Base-by-base conservation (phyloP, 768 basidiomycete genomes). In the Boletus reticulatus region DNA sequence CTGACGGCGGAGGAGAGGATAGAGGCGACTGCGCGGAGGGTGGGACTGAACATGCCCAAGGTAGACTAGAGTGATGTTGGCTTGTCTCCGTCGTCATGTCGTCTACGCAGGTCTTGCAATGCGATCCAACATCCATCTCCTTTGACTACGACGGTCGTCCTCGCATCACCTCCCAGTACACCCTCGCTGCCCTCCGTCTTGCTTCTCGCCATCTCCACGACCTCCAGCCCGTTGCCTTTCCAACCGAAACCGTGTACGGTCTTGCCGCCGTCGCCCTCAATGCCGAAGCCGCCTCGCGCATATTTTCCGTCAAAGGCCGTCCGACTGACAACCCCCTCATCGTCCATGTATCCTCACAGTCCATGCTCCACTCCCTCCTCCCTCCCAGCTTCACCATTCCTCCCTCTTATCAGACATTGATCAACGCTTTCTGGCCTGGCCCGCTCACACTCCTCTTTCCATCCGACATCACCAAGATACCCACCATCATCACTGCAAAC, bases 161-260 rank as follows among this genome's bases (percentile, higher is more conserved):
- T 0, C 63, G 65, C 10, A 73, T 90, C 49, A 65, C 79, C 8
- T 82, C 78, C 34, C 63, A 71, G 20, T 75, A 79, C 51, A 86
- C 89, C 6, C 69, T 74, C 19, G 66, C 75, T 24, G 79, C 86
- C 19, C 74, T 93, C 57, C 67, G 77, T 47, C 64, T 68, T 19
- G 92, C 90, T 1, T 74, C 84, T 7, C 74, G 77, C 53, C 77
- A 81, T 53, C 79, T 78, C 44, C 62, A 78, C 34, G 73, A 73
- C 22, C 63, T 71, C 16, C 75, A 83, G 54, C 78, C 82, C 20
- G 88, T 98, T 52, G 95, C 88, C 0, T 91, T 99, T 67, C 96
- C 97, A 0, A 98, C 97, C 31, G 97, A 99, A 73, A 98, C 97
- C 0, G 97, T 99, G 12, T 99, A 98, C 72, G 97, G 97, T 1